Conservation (phyloP, 2,329 filamentous ascomycete species). For the Fusarium equiseti region DNA sequence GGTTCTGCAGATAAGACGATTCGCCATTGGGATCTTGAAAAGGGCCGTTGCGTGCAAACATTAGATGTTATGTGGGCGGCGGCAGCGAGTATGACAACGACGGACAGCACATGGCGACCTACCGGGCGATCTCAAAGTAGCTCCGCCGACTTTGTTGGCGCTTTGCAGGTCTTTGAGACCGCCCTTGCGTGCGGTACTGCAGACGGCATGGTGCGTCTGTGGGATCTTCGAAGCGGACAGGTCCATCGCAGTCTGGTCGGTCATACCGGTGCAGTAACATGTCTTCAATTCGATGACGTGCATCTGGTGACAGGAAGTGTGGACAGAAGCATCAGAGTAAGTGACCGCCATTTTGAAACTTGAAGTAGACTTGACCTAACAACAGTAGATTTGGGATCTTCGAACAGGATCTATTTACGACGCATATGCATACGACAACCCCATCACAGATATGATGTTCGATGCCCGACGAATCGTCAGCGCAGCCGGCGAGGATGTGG, state of each 20-base stretch:
- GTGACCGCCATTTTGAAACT: conserved; percentile 52
- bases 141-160: conserved; percentile 90
- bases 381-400: conserved; percentile 93
- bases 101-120: conserved; percentile 77
- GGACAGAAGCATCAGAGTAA: conserved; percentile 93
- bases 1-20: conserved; percentile 98
- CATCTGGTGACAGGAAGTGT: conserved; percentile 93
- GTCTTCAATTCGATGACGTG: conserved; percentile 94
- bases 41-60: conserved; percentile 97
- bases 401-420: conserved; percentile 95
- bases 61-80: conserved; percentile 98
- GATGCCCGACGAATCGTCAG: conserved; percentile 89
- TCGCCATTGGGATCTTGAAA: conserved; percentile 96
- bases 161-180: conserved; percentile 94
- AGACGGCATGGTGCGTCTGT: conserved; percentile 95
- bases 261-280: conserved; percentile 94
- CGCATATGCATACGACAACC: conserved; percentile 93
- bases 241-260: conserved; percentile 97
- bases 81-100: conserved; percentile 75
- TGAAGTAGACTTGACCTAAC: conserved; percentile 39
- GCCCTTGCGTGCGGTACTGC: conserved; percentile 96
- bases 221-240: conserved; percentile 96
- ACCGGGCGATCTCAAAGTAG: conserved; percentile 72
- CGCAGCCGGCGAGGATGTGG: conserved; percentile 90
- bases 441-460: conserved; percentile 97